phyloP scores from a whole-genome alignment of 2,329 filamentous ascomycete genomes.

The Phaeosphaeria sp. region DNA sequence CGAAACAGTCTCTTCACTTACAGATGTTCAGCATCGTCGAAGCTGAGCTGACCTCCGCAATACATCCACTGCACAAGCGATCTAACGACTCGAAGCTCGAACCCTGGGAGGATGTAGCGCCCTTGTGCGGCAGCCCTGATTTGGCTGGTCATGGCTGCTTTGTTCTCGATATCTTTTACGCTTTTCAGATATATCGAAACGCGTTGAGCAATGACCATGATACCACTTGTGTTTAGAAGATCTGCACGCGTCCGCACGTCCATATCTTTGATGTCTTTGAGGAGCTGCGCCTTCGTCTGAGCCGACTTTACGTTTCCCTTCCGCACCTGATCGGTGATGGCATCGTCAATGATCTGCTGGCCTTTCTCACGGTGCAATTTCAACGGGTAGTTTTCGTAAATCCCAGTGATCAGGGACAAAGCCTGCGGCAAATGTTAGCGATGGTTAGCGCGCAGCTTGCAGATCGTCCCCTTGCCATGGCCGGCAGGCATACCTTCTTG shows the following conservation, averaged over 20 bases:
- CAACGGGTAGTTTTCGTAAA: slow-evolving; percentile 6
- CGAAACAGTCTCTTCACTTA: not conserved
- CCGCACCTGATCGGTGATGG: slow-evolving; percentile 4
- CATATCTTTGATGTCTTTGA: slow-evolving; percentile 1
- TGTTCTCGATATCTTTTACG: slow-evolving; percentile 15
- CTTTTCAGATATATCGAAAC: slow-evolving; percentile 6
- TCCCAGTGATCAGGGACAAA: not conserved
- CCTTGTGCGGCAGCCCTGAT: slow-evolving; percentile 25
- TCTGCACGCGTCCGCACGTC: not conserved
- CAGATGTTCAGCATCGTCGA: slow-evolving; percentile 12
- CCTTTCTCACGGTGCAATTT: not conserved
- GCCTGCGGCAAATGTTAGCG: not conserved
- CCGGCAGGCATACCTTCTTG: slow-evolving; percentile 2
- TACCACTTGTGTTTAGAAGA: slow-evolving; percentile 14
- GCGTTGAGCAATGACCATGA: slow-evolving; percentile 6
- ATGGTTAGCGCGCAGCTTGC: not conserved
- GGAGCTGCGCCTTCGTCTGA: not conserved
- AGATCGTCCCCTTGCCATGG: too few relatives aligned
- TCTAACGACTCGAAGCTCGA: slow-evolving; percentile 11
- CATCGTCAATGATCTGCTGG: slow-evolving; percentile 1
- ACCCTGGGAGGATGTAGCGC: slow-evolving; percentile 16
- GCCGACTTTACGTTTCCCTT: slow-evolving; percentile 4
- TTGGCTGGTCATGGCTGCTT: slow-evolving; percentile 1
- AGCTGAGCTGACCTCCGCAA: slow-evolving; percentile 1
- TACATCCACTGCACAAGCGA: slow-evolving; percentile 30